Conservation (phyloP, 192 early-diverging fungal species). For the Backusella westeae region DNA sequence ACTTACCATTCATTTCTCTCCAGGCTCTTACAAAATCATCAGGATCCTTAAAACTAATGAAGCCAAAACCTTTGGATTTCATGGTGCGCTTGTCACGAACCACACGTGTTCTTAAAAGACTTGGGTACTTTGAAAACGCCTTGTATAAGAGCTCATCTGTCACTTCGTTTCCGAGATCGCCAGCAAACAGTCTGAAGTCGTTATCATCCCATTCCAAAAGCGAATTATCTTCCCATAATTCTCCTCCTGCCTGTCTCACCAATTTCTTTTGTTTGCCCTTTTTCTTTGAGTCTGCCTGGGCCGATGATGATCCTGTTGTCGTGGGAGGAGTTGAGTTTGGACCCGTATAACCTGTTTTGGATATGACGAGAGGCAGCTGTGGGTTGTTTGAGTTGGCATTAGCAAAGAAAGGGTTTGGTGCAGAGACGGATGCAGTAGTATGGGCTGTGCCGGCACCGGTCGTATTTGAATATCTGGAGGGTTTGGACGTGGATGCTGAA, state of each 20-base stretch:
- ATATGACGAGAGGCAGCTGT: background rate
- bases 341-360: constrained; percentile 12
- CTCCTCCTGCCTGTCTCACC: constrained; percentile 83
- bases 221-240: constrained; percentile 90
- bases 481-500: background rate
- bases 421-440: background rate
- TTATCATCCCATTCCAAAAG: constrained; percentile 86
- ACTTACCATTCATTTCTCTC: constrained; percentile 91
- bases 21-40: constrained; percentile 91
- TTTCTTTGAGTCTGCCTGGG: constrained; percentile 19
- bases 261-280: constrained; percentile 61
- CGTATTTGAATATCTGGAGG: background rate
- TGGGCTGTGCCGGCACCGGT: background rate
- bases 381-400: constrained; percentile 10
- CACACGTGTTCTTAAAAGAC: constrained; percentile 78
- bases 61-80: constrained; percentile 93
- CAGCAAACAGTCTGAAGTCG: constrained; percentile 92
- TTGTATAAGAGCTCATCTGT: constrained; percentile 78
- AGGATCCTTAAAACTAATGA: constrained; percentile 88
- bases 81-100: constrained; percentile 80
- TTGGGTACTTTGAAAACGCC: constrained; percentile 84
- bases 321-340: background rate
- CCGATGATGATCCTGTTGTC: background rate
- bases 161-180: constrained; percentile 93
- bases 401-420: background rate